These are phyloP conservation scores for Aschersonia sp. DNA, from an alignment of 2,329 filamentous ascomycete genomes.

Conservation along the genomic window DNA sequence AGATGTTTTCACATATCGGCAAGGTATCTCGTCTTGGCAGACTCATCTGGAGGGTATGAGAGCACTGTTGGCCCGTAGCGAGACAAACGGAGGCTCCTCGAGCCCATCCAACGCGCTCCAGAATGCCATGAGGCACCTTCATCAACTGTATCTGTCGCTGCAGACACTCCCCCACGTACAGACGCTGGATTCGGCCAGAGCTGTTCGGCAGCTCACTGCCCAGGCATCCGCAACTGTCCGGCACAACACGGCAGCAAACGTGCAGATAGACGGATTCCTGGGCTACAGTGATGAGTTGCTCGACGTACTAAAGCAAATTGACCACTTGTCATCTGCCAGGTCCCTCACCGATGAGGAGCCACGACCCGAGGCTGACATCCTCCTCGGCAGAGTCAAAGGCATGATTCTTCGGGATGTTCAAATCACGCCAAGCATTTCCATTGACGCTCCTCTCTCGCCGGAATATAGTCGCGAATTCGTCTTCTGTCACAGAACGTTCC, in stretches of 20 bases:
- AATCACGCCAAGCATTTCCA: conserved; percentile 7
- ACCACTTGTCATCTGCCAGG: neutral
- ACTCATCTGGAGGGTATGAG: conserved; percentile 13
- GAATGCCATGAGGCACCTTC: conserved; percentile 12
- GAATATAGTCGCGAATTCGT: conserved; percentile 11
- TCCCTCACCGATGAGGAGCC: neutral
- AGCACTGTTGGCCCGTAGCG: conserved; percentile 6
- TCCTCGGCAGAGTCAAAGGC: conserved; percentile 9
- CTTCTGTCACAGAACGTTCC: conserved; percentile 12
- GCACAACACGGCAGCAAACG: neutral
- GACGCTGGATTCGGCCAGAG: neutral
- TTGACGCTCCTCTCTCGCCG: conserved; percentile 8
- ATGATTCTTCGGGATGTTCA: conserved; percentile 12
- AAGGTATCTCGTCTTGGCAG: conserved; percentile 10
- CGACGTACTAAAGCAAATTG: conserved; percentile 11
- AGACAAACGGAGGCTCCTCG: conserved; percentile 1
- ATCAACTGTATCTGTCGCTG: conserved; percentile 13
- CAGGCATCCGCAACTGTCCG: neutral
- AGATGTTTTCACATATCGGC: conserved; percentile 11
- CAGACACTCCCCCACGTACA: conserved; percentile 13
- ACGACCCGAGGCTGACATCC: conserved; percentile 5
- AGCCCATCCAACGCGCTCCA: neutral
- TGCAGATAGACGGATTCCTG: conserved; percentile 13
- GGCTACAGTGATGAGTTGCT: conserved; percentile 14
- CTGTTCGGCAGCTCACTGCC: neutral